These are phyloP conservation scores for Tephrocybe sp. DNA, from an alignment of 768 basidiomycete genomes.

Conservation along the genomic window DNA sequence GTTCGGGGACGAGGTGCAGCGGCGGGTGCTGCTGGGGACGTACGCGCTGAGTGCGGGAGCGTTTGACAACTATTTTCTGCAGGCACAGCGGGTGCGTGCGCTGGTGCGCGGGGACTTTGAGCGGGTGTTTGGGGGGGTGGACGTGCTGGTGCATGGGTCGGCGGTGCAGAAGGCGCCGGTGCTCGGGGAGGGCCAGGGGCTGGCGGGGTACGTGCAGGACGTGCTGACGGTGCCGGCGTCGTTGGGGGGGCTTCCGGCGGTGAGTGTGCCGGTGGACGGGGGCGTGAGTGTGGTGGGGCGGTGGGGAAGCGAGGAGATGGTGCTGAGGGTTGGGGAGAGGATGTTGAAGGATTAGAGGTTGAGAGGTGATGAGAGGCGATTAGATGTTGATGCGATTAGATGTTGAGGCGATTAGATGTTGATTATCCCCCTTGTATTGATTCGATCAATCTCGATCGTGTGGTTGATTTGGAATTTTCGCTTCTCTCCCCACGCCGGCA, in stretches of 20 bases:
- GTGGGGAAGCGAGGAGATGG: slow-evolving; percentile 75
- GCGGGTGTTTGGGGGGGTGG: slow-evolving; percentile 68
- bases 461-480: slow-evolving; percentile 19
- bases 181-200: slow-evolving; percentile 31
- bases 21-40: slow-evolving; percentile 85
- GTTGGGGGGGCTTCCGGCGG: slow-evolving; percentile 82
- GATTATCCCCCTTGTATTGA: no score
- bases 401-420: background rate
- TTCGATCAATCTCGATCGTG: slow-evolving; percentile 24
- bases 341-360: slow-evolving; percentile 35
- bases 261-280: slow-evolving; percentile 63
- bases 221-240: slow-evolving; percentile 91
- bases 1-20: slow-evolving; percentile 85
- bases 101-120: slow-evolving; percentile 75
- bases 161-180: slow-evolving; percentile 83
- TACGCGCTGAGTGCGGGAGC: slow-evolving; percentile 92
- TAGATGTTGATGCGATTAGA: background rate
- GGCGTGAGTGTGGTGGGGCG: slow-evolving; percentile 81
- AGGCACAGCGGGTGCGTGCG: slow-evolving; percentile 81
- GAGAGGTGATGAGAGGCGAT: slow-evolving; percentile 26
- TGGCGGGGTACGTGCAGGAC: slow-evolving; percentile 83
- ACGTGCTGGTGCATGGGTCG: slow-evolving; percentile 85
- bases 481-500: slow-evolving; percentile 23
- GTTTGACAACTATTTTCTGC: slow-evolving; percentile 97
- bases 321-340: slow-evolving; percentile 32